Conservation (phyloP, 1,284 basidiomycete species). For the Earliella scabrosa region DNA sequence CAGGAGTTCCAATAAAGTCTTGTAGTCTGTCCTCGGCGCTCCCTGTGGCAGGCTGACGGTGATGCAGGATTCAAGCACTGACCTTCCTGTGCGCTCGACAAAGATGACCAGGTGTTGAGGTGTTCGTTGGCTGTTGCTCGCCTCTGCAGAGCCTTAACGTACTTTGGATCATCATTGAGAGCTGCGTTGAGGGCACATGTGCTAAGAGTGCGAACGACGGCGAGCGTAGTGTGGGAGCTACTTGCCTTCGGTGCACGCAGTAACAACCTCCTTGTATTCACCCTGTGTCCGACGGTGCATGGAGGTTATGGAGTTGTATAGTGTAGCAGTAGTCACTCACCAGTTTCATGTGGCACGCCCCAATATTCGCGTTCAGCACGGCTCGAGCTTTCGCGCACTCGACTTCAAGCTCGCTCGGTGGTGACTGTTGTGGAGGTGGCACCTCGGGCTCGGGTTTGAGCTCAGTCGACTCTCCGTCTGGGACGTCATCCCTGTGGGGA, state of each 20-base stretch:
- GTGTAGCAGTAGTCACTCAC: slow-evolving; percentile 50
- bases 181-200: slow-evolving; percentile 59
- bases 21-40: slow-evolving; percentile 67
- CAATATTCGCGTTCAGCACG: slow-evolving; percentile 79
- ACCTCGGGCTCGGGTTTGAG: slow-evolving; percentile 10
- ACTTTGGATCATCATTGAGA: slow-evolving; percentile 80
- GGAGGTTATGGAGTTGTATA: too few species aligned
- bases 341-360: slow-evolving; percentile 77
- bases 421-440: slow-evolving; percentile 11
- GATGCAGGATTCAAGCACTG: neutral
- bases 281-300: too few species aligned
- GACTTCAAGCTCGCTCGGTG: slow-evolving; percentile 41
- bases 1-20: slow-evolving; percentile 64
- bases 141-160: slow-evolving; percentile 88
- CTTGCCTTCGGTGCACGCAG: slow-evolving; percentile 76
- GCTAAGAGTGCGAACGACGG: too few species aligned
- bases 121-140: slow-evolving; percentile 85
- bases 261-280: slow-evolving; percentile 75
- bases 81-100: slow-evolving; percentile 88
- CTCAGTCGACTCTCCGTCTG: slow-evolving; percentile 9
- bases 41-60: neutral
- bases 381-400: slow-evolving; percentile 63
- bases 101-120: slow-evolving; percentile 81
- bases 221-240: slow-evolving; percentile 2
- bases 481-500: slow-evolving; percentile 35